Evolutionary conservation across 805 yeast species (phyloP).

Genomic region (Yamadazyma tumulicola): DNA sequence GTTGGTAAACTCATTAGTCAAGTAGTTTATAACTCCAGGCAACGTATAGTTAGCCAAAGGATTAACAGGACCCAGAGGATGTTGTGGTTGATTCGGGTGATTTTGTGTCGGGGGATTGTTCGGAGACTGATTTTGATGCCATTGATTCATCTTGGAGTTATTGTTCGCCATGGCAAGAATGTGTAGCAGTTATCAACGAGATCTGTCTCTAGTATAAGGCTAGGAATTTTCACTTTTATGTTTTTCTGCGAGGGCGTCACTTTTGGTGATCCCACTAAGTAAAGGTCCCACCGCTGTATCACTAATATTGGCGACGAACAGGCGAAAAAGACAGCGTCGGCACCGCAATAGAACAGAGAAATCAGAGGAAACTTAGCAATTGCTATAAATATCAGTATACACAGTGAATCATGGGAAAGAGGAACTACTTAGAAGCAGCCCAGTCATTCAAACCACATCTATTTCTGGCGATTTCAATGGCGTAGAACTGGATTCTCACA

Average conservation of each 20-base stretch:
- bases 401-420: too few relatives aligned
- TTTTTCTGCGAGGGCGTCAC: too few relatives aligned
- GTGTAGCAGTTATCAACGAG: too few relatives aligned
- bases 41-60: constrained; percentile 41
- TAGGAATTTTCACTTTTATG: too few relatives aligned
- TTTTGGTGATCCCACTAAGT: too few relatives aligned
- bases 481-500: constrained; percentile 92
- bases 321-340: too few relatives aligned
- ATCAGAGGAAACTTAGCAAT: too few relatives aligned
- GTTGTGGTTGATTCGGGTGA: constrained; percentile 8
- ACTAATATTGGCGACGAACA: too few relatives aligned
- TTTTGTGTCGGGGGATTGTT: constrained; percentile 8
- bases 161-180: constrained; percentile 5
- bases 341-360: too few relatives aligned
- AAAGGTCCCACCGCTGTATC: too few relatives aligned
- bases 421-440: constrained; percentile 35
- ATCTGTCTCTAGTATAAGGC: too few relatives aligned
- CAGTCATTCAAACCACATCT: constrained; percentile 89
- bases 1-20: constrained; percentile 56
- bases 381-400: too few relatives aligned
- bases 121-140: constrained; percentile 10
- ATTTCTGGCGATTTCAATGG: constrained; percentile 92
- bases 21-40: constrained; percentile 58
- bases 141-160: constrained; percentile 5
- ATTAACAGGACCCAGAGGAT: constrained; percentile 21